A percentile compares a stretch with the other conserved stretches of the same genome.
Conservation (phyloP, 164 flowering plant species). For the Magnolia officinalis region DNA sequence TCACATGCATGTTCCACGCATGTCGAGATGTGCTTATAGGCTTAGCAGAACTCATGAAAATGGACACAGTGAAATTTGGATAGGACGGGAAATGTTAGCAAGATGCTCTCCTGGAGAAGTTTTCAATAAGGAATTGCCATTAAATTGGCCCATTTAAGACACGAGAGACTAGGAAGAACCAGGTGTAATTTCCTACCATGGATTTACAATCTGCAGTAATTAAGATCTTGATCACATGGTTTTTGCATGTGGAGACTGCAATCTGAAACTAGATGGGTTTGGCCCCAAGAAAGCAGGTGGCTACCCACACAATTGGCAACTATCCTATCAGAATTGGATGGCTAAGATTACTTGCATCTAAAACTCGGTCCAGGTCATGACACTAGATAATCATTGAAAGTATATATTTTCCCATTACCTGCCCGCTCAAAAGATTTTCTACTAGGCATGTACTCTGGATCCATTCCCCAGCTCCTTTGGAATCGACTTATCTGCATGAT, state of each 20-base stretch:
- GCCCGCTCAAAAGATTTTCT: slow-evolving; percentile 91
- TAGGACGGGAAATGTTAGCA: background rate
- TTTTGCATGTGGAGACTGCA: background rate
- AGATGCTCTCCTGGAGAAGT: background rate
- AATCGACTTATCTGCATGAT: slow-evolving; percentile 58
- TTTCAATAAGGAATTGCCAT: background rate
- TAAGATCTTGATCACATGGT: background rate
- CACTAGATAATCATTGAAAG: background rate
- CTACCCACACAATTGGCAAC: background rate
- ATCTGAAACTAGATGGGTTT: no score
- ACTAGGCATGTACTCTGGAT: slow-evolving; percentile 83
- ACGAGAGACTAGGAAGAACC: background rate
- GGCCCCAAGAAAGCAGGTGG: background rate
- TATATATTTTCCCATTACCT: slow-evolving; percentile 36
- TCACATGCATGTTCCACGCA: no score
- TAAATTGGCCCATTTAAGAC: background rate
- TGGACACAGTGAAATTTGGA: background rate
- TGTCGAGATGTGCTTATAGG: no score
- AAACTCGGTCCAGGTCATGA: background rate
- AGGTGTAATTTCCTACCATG: background rate
- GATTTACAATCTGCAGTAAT: background rate
- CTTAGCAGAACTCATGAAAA: no score
- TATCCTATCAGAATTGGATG: background rate
- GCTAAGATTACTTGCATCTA: background rate
- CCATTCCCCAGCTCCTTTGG: slow-evolving; percentile 94